These are phyloP conservation scores for Rauvolfia tetraphylla DNA, from an alignment of 257 asterid genomes.

Conservation along the genomic window DNA sequence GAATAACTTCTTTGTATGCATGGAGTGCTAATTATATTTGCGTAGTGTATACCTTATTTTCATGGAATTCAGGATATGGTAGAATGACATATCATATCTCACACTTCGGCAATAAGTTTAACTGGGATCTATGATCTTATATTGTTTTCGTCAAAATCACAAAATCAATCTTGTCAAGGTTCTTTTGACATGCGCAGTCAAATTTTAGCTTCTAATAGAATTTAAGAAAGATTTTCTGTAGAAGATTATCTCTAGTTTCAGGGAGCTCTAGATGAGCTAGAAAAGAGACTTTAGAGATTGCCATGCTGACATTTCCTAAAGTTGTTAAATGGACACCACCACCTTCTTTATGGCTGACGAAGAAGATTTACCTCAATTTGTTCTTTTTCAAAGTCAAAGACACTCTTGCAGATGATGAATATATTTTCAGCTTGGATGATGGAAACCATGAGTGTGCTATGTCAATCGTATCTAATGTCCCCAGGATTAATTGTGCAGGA, in stretches of 20 bases:
- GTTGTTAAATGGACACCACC: not conserved
- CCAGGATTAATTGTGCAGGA: conserved; percentile 46
- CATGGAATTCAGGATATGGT: not conserved
- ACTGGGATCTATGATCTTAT: not conserved
- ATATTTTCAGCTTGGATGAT: not conserved
- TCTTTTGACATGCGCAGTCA: not conserved
- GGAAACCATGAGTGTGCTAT: not conserved
- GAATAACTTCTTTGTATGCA: not conserved
- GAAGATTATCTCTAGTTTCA: not conserved
- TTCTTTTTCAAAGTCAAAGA: not conserved
- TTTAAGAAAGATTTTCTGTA: not conserved
- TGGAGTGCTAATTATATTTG: not conserved
- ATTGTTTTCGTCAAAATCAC: not conserved
- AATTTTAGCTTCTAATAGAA: not conserved
- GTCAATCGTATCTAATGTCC: not conserved
- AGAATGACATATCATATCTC: not conserved
- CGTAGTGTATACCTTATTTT: not conserved
- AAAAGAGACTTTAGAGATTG: not conserved
- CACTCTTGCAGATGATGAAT: no score
- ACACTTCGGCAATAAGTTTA: not conserved
- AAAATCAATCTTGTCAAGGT: not conserved
- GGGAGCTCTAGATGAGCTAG: not conserved
- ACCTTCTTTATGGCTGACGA: no score
- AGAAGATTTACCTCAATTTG: not conserved
- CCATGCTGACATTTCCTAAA: not conserved